Evolutionary conservation across 176 grass and related monocot species (phyloP).

Genomic region (Raddia guianensis): DNA sequence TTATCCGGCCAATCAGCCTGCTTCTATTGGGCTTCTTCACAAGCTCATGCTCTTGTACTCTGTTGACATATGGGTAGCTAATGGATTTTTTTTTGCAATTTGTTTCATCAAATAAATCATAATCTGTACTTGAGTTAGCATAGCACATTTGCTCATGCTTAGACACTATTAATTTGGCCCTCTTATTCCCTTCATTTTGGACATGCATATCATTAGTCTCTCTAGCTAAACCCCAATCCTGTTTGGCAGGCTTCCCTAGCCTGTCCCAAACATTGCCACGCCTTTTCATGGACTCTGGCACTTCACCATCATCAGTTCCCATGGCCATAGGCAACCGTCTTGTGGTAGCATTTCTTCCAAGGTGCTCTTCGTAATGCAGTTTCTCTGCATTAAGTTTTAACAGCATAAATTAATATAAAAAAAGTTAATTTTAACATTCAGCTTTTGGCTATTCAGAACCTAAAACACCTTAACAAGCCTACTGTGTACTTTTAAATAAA

Average conservation of each 20-base stretch:
- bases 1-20: conserved; percentile 45
- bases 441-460: conserved; percentile 4
- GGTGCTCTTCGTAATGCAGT: conserved; percentile 20
- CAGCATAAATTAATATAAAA: conserved; percentile 3
- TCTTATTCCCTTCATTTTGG: conserved; percentile 47
- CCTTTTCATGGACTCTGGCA: conserved; percentile 36
- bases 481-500: conserved; percentile 6
- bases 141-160: conserved; percentile 41
- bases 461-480: not conserved
- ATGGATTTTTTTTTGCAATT: conserved; percentile 30
- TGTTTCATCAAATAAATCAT: conserved; percentile 40
- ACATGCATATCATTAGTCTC: conserved; percentile 35
- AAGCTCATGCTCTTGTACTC: conserved; percentile 17
- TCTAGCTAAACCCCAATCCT: conserved; percentile 34
- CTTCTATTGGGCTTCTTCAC: conserved; percentile 47
- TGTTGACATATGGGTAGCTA: conserved; percentile 29
- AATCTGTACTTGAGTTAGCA: conserved; percentile 32
- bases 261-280: conserved; percentile 79
- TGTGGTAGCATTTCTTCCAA: conserved; percentile 44
- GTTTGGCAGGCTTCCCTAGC: conserved; percentile 54
- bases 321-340: conserved; percentile 40
- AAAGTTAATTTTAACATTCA: not conserved
- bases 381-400: conserved; percentile 52
- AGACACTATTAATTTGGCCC: conserved; percentile 37
- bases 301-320: conserved; percentile 37